Base-by-base conservation (phyloP, 1,284 basidiomycete species). In the Dichomitus squalens region DNA sequence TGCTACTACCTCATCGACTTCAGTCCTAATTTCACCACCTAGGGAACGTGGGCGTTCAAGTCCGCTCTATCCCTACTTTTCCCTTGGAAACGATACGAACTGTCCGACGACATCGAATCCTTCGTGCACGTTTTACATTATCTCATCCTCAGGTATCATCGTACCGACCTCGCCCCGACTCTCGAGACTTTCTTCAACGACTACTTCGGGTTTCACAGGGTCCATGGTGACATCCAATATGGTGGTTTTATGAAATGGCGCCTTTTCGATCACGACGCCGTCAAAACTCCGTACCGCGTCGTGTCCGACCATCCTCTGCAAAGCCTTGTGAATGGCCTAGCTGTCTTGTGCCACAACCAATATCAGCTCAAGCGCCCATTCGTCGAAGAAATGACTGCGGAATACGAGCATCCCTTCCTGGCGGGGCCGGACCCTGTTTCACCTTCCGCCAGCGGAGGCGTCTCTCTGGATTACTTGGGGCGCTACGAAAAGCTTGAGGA, bases 81-180 rank as follows among this genome's bases (percentile, higher is more conserved):
- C 4, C 47, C 53, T 5, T 7, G 18, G 9, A 59, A 59, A 33
- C 50, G 34, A 1, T 50, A 59, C 21, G 7, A 23, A 14, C 27
- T 50, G 5, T 39, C 53, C 6, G 58, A 59, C 50, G 54, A 59
- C n/a, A n/a, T n/a, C n/a, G n/a, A n/a, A n/a, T n/a, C n/a, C n/a
- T n/a, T n/a, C n/a, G n/a, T n/a, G n/a, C 31, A 40, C n/a, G n/a
- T n/a, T n/a, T n/a, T n/a, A n/a, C 4, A 35, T 41, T 29, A n/a
- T 39, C 25, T 53, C 52, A 21, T 16, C 52, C 33, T 39, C 49
- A 20, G 23, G 12, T 20, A 55, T 29, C 39, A 41, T 23, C 39
- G 8, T 14, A 41, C 39, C 16, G 25, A 21, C 11, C 20, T 41
- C 8, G 39, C 18, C n/a, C n/a, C 18, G 18, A n/a, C 9, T 11